Conservation (phyloP, 1,139 yeast species). For the Geotrichum reessii region DNA sequence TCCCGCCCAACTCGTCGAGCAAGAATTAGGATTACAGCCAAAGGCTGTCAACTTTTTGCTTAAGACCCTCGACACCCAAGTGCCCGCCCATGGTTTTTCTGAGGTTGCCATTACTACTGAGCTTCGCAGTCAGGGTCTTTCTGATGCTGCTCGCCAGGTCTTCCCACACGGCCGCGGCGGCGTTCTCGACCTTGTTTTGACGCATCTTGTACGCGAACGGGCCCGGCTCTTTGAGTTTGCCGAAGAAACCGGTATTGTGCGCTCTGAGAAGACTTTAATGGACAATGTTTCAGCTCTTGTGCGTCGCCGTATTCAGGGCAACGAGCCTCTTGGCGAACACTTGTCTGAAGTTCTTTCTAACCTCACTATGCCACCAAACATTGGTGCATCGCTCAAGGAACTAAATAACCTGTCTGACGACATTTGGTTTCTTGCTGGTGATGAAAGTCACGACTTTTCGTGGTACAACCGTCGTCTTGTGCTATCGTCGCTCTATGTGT, state of each 20-base stretch:
- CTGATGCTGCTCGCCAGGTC: slow-evolving; percentile 61
- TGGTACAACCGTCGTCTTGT: slow-evolving; percentile 89
- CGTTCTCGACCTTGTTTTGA: slow-evolving; percentile 57
- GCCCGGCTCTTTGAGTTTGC: slow-evolving; percentile 29
- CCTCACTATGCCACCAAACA: slow-evolving; percentile 51
- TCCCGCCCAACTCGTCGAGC: slow-evolving; percentile 1
- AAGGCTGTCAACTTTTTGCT: slow-evolving; percentile 13
- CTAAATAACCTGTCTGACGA: slow-evolving; percentile 77
- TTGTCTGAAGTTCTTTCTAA: slow-evolving; percentile 47
- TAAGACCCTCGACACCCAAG: slow-evolving; percentile 28
- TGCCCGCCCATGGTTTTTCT: slow-evolving; percentile 68
- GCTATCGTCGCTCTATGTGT: slow-evolving; percentile 62
- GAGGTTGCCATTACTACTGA: slow-evolving; percentile 57
- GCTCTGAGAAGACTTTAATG: slow-evolving; percentile 28
- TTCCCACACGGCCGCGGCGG: slow-evolving; percentile 44
- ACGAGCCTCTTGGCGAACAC: slow-evolving; percentile 44
- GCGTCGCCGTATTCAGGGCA: slow-evolving; percentile 56
- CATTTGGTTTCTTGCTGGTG: slow-evolving; percentile 73
- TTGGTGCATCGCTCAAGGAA: slow-evolving; percentile 52
- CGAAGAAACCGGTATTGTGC: slow-evolving; percentile 21
- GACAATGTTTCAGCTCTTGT: slow-evolving; percentile 46
- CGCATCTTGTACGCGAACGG: slow-evolving; percentile 53
- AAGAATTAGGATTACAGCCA: slow-evolving; percentile 13
- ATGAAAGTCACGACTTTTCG: slow-evolving; percentile 73
- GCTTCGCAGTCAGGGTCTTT: slow-evolving; percentile 53